phyloP scores from a whole-genome alignment of 805 yeast genomes.

The Metschnikowia picachoensis region DNA sequence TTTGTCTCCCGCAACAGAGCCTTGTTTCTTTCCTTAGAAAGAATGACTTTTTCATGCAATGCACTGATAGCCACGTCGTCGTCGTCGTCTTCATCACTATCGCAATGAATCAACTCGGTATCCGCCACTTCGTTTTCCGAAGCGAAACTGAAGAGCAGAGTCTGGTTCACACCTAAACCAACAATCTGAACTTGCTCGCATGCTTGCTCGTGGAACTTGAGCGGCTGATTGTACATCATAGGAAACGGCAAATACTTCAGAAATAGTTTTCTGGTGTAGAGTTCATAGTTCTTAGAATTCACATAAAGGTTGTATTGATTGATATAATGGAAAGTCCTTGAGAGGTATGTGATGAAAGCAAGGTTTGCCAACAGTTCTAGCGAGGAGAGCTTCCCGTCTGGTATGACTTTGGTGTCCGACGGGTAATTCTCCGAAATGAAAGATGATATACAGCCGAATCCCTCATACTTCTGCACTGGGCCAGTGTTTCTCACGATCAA shows the following conservation, averaged over 20 bases:
- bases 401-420: slow-evolving; percentile 11
- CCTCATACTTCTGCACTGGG: slow-evolving; percentile 28
- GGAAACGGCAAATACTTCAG: slow-evolving; percentile 61
- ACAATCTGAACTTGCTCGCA: slow-evolving; percentile 29
- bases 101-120: slow-evolving; percentile 29
- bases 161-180: slow-evolving; percentile 27
- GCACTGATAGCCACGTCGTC: slow-evolving; percentile 31
- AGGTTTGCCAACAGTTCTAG: slow-evolving; percentile 36
- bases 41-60: slow-evolving; percentile 35
- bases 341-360: slow-evolving; percentile 42
- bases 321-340: slow-evolving; percentile 41
- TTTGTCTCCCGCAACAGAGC: slow-evolving; percentile 28
- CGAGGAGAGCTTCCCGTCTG: slow-evolving; percentile 11
- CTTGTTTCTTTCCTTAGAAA: slow-evolving; percentile 33
- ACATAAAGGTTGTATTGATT: slow-evolving; percentile 57
- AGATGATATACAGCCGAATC: slow-evolving; percentile 36
- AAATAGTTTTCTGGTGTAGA: slow-evolving; percentile 54
- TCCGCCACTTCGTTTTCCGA: slow-evolving; percentile 19
- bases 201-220: slow-evolving; percentile 39
- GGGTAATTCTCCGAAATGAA: slow-evolving; percentile 22
- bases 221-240: slow-evolving; percentile 67
- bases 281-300: slow-evolving; percentile 55
- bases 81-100: slow-evolving; percentile 15
- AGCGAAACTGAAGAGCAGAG: slow-evolving; percentile 29
- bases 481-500: slow-evolving; percentile 24